phyloP scores from a whole-genome alignment of 1,284 basidiomycete species.

The Microbotryum intermedium region DNA sequence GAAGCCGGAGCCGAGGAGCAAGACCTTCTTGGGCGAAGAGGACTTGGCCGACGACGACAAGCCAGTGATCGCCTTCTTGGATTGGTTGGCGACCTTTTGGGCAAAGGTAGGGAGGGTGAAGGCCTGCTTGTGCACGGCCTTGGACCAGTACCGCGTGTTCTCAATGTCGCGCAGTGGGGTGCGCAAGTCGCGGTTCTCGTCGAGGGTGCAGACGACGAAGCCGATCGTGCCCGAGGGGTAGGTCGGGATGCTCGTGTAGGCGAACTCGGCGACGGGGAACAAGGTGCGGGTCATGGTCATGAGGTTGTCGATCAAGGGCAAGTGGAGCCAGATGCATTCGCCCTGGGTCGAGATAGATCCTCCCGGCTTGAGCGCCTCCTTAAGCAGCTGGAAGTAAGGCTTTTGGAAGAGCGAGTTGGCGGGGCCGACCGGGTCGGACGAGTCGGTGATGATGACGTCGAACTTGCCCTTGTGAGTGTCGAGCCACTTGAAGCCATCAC shows the following conservation, averaged over 20 bases:
- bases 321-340: slow-evolving; percentile 93
- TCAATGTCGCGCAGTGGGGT: slow-evolving; percentile 61
- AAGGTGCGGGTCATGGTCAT: slow-evolving; percentile 62
- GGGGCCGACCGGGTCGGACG: slow-evolving; percentile 95
- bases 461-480: slow-evolving; percentile 80
- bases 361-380: slow-evolving; percentile 78
- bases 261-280: slow-evolving; percentile 83
- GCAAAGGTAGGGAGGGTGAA: slow-evolving; percentile 92
- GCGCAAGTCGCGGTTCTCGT: slow-evolving; percentile 57
- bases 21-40: slow-evolving; percentile 55
- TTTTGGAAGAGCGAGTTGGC: slow-evolving; percentile 92
- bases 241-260: slow-evolving; percentile 93
- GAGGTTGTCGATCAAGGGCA: slow-evolving; percentile 76
- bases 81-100: slow-evolving; percentile 45
- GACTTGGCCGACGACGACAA: slow-evolving; percentile 8
- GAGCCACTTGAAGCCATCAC: slow-evolving; percentile 96
- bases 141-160: slow-evolving; percentile 71
- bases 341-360: slow-evolving; percentile 95
- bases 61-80: slow-evolving; percentile 50
- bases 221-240: slow-evolving; percentile 97
- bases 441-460: slow-evolving; percentile 98
- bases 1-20: slow-evolving; percentile 89
- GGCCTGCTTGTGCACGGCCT: slow-evolving; percentile 67
- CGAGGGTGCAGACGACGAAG: slow-evolving; percentile 84
- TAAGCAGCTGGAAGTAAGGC: slow-evolving; percentile 91